These are phyloP conservation scores for Neodidymelliopsis sp. DNA, from an alignment of 2,329 filamentous ascomycete genomes.

Conservation along the genomic window DNA sequence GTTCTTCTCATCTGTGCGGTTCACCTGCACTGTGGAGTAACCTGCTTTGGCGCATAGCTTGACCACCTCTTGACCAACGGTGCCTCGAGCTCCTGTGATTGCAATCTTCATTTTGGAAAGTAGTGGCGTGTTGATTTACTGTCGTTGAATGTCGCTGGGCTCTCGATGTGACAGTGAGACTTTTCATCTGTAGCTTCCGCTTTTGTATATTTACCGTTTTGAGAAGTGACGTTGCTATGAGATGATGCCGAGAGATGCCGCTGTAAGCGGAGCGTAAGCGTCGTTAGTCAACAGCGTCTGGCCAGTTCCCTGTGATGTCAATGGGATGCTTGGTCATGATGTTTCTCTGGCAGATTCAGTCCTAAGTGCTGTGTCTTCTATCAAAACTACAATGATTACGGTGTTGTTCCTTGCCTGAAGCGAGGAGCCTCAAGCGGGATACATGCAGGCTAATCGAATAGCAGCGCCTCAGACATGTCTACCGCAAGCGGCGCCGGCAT, in stretches of 20 bases:
- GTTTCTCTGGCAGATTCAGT: no score
- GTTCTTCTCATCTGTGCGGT: slow-evolving; percentile 40
- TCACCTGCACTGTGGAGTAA: slow-evolving; percentile 46
- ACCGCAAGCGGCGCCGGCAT: no score
- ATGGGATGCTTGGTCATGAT: neutral
- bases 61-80: slow-evolving; percentile 21
- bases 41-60: slow-evolving; percentile 43
- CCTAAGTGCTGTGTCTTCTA: no score
- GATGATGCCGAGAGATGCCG: slow-evolving; percentile 1
- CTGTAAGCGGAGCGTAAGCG: slow-evolving; percentile 12
- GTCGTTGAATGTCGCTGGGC: neutral
- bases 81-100: slow-evolving; percentile 24
- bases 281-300: slow-evolving; percentile 2
- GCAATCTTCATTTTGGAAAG: slow-evolving; percentile 21
- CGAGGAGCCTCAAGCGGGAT: no score
- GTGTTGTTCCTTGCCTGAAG: no score
- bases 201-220: slow-evolving; percentile 7
- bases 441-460: no score
- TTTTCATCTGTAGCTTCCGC: neutral
- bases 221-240: slow-evolving; percentile 18
- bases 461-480: no score
- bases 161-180: neutral
- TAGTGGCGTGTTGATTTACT: neutral
- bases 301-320: slow-evolving; percentile 2
- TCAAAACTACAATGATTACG: no score